phyloP scores from a whole-genome alignment of 2,329 filamentous ascomycete genomes.

The Aspergillus uvarum region DNA sequence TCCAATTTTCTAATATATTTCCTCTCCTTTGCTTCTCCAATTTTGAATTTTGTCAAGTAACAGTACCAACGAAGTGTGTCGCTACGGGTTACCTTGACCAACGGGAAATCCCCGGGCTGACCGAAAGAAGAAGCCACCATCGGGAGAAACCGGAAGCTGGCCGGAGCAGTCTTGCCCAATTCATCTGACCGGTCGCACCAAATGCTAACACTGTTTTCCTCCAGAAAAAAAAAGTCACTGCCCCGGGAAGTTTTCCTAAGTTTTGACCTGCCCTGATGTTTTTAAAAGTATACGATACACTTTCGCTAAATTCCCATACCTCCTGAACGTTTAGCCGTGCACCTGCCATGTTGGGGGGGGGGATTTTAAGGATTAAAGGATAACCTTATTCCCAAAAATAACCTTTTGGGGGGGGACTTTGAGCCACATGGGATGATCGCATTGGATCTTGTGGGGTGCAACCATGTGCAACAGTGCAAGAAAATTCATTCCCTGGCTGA shows the following conservation, averaged over 20 bases:
- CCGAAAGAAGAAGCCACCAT: neutral
- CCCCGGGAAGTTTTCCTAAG: too few relatives aligned
- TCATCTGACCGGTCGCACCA: neutral
- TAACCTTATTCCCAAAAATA: neutral
- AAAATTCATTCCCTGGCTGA: too few relatives aligned
- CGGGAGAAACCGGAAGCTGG: neutral
- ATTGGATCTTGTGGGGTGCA: too few relatives aligned
- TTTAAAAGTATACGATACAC: too few relatives aligned
- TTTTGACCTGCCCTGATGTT: too few relatives aligned
- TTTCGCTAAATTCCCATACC: too few relatives aligned
- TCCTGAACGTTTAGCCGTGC: too few relatives aligned
- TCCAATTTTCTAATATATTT: neutral
- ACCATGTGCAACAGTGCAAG: too few relatives aligned
- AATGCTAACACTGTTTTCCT: neutral
- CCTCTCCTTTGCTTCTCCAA: too few relatives aligned
- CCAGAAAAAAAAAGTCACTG: too few relatives aligned
- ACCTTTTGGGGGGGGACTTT: neutral
- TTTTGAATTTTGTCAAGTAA: neutral
- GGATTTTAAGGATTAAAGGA: neutral
- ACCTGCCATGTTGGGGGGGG: too few relatives aligned
- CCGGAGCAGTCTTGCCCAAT: neutral
- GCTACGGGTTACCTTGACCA: neutral
- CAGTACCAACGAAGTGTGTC: neutral
- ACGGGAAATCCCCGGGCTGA: neutral
- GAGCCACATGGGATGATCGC: too few relatives aligned